These are phyloP conservation scores for Prunus mongolica DNA, from an alignment of 306 rosid genomes.

Conservation along the genomic window DNA sequence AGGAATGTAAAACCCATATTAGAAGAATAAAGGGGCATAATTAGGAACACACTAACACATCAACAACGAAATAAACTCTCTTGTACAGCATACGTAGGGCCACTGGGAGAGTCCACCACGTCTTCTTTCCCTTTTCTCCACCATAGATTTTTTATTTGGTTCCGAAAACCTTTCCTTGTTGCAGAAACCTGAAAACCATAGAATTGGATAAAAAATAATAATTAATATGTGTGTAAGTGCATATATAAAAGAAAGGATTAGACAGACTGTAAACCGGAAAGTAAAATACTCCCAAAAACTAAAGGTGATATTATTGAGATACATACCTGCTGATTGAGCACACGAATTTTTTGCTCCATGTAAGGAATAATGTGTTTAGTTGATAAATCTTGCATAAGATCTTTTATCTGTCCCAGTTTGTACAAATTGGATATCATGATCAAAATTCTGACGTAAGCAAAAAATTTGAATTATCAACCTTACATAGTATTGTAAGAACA, in stretches of 20 bases:
- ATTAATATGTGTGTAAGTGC: neutral
- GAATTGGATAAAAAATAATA: constrained; percentile 18
- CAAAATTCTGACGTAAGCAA: constrained; percentile 33
- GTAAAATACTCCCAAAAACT: constrained; percentile 19
- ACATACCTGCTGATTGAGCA: constrained; percentile 86
- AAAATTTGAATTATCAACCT: constrained; percentile 15
- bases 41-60: constrained; percentile 4
- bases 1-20: constrained; percentile 30
- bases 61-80: constrained; percentile 14
- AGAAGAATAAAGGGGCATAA: constrained; percentile 26
- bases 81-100: constrained; percentile 59
- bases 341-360: constrained; percentile 93
- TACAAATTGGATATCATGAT: constrained; percentile 35
- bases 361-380: constrained; percentile 85
- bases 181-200: constrained; percentile 69
- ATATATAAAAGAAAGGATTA: constrained; percentile 1
- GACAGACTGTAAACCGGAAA: constrained; percentile 5
- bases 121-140: constrained; percentile 99
- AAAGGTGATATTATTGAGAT: constrained; percentile 1
- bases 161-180: constrained; percentile 85
- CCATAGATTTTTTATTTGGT: constrained; percentile 96
- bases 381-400: constrained; percentile 81
- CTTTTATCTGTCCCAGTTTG: constrained; percentile 63
- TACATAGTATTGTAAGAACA: constrained; percentile 18
- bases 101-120: constrained; percentile 60